Evolutionary conservation across 2,329 filamentous ascomycete genomes (phyloP), one percentile per base, ranked within the genome.

Genomic region (Chrysoporthe puriensis): DNA sequence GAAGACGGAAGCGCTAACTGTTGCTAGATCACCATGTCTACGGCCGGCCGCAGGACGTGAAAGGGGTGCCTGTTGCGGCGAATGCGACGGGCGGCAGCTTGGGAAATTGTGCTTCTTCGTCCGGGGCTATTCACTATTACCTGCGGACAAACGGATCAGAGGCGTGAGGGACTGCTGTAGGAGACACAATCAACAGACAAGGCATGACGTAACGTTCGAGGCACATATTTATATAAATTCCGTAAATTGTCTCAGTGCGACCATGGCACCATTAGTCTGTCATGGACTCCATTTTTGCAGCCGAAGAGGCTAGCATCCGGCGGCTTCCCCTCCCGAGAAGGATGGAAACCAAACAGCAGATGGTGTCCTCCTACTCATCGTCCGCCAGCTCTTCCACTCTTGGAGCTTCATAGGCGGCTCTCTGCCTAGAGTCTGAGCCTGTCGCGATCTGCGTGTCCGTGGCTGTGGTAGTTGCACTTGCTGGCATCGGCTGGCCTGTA

Each of bases 381-480:
- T 77, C 77, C 43, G 62, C 72, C 21, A 79, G 70, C 70, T 79
- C 78, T 69, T 79, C 77, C 57, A 79, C 76, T 46, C 73, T 72
- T 5, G 78, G 75, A 7, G 85, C 82, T 42, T 79, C 78, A 64
- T 87, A 88, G 43, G 73, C 72, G 34, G 11, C 57, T 59, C 80
- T 79, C 71, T 81, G 79, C 68, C 81, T 78, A 21, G 79, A 74
- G 18, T 73, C 75, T 14, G 76, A 62, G 42, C 66, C 68, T 5
- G 83, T 84, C 52, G 81, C 79, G 63, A 88, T 76, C 70, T 86
- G 83, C 0, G 86, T 88, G 57, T 82, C 81, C 3, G 86, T 87
- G 13, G 84, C 85, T 14, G 86, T 88, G 0, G 86, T 88, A 7
- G 81, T 86, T 9, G 86, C 86, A 11, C 79, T 80, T 18, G 85